Conservation (phyloP, 129 eudicot species). For the Helianthus annuus region DNA sequence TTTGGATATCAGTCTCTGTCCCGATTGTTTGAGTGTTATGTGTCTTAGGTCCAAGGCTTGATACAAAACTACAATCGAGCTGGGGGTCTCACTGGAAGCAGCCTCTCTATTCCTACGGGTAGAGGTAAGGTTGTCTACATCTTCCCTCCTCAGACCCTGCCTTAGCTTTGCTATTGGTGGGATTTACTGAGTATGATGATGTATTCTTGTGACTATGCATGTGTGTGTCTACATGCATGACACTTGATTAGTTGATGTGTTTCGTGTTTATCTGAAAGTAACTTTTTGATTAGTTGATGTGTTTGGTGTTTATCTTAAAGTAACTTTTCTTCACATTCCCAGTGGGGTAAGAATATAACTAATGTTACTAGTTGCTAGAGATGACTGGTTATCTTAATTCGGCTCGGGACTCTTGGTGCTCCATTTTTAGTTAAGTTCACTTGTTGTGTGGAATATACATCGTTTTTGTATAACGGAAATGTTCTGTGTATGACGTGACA, state of each 20-base stretch:
- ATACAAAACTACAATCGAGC: too few species aligned
- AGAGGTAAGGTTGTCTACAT: too few species aligned
- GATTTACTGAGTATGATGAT: too few species aligned
- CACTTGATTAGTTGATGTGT: slow-evolving; percentile 4
- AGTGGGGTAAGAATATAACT: not conserved
- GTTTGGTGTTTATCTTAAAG: slow-evolving; percentile 7
- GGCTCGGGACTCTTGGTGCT: slow-evolving; percentile 1
- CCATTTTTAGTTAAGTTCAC: slow-evolving; percentile 7
- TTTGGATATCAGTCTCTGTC: not conserved
- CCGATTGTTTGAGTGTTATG: too few species aligned
- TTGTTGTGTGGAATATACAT: not conserved
- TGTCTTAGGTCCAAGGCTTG: too few species aligned
- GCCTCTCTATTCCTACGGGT: too few species aligned
- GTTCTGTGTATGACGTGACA: slow-evolving; percentile 12
- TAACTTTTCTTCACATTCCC: not conserved
- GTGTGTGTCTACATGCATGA: not conserved
- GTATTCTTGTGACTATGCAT: slow-evolving; percentile 3
- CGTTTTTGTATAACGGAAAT: not conserved
- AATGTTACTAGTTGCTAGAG: slow-evolving; percentile 18
- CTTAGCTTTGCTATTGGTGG: too few species aligned
- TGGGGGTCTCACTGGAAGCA: too few species aligned
- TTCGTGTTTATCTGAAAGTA: slow-evolving; percentile 1
- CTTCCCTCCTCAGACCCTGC: too few species aligned
- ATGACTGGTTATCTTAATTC: slow-evolving; percentile 11
- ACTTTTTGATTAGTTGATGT: not conserved